Evolutionary conservation across 2,329 filamentous ascomycete genomes (phyloP).

Genomic region (Alternaria consortialis): DNA sequence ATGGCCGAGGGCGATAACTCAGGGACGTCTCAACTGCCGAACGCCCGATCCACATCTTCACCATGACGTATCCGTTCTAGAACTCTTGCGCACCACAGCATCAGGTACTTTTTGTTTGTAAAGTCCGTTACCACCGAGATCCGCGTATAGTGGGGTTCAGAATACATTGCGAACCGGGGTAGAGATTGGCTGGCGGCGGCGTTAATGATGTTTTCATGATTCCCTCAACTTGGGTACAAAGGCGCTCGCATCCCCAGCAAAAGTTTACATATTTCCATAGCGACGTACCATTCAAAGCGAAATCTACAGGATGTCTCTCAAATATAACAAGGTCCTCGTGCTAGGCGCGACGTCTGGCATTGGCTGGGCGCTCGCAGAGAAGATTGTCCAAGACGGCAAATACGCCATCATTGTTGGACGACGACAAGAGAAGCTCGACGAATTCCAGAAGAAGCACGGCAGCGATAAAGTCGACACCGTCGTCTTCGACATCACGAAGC

Average conservation of each 20-base stretch:
- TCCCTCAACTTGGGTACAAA: constrained; percentile 2
- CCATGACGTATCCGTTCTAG: constrained; percentile 11
- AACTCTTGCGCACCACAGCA: not conserved
- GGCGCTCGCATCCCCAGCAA: not conserved
- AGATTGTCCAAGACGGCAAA: constrained; percentile 58
- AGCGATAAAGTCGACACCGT: constrained; percentile 56
- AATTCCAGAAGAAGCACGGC: constrained; percentile 58
- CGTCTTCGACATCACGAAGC: constrained; percentile 61
- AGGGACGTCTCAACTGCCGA: constrained; percentile 12
- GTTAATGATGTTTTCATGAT: constrained; percentile 13
- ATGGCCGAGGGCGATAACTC: not conserved
- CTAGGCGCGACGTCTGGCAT: constrained; percentile 64
- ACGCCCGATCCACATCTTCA: not conserved
- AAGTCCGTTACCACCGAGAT: constrained; percentile 5
- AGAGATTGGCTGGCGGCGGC: constrained; percentile 2
- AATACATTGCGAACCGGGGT: not conserved
- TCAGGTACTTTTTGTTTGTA: not conserved
- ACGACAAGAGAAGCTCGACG: constrained; percentile 61
- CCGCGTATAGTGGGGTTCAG: not conserved
- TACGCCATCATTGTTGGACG: constrained; percentile 61
- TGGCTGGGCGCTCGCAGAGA: constrained; percentile 60
- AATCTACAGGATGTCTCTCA: constrained; percentile 52
- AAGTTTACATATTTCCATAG: not conserved
- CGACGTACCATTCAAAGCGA: not conserved
- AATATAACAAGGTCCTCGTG: constrained; percentile 63